A percentile compares a stretch with the other conserved stretches of the same genome.
phyloP scores from a whole-genome alignment of 768 basidiomycete genomes.

The Lentinula guzmanii region DNA sequence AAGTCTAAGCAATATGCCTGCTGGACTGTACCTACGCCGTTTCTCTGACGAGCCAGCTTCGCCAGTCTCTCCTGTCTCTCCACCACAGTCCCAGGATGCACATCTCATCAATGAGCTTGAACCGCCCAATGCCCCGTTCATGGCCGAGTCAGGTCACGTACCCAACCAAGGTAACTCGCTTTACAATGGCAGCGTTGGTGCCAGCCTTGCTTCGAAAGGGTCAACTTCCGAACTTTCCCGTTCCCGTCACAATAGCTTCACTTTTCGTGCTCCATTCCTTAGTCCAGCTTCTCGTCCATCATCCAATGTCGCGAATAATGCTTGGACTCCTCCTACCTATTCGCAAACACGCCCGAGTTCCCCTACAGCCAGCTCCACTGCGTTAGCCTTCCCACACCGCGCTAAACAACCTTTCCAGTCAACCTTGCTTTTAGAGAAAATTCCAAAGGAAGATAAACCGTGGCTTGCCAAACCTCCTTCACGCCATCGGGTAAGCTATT shows the following conservation, averaged over 20 bases:
- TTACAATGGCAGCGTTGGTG: not conserved
- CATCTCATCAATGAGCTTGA: not conserved
- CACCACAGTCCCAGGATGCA: not conserved
- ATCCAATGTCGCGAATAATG: conserved; percentile 26
- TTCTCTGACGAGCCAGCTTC: not conserved
- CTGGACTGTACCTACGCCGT: not conserved
- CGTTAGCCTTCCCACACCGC: conserved; percentile 20
- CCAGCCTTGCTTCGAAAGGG: not conserved
- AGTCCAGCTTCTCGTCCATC: conserved; percentile 62
- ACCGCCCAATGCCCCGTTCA: conserved; percentile 2
- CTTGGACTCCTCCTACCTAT: conserved; percentile 57
- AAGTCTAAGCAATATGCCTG: not conserved
- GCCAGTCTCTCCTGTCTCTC: not conserved
- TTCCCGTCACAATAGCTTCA: conserved; percentile 36
- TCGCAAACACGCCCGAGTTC: conserved; percentile 11
- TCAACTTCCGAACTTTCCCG: conserved; percentile 11
- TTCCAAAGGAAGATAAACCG: conserved; percentile 50
- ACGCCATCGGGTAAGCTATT: conserved; percentile 29
- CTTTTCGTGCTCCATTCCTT: conserved; percentile 66
- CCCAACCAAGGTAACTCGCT: not conserved
- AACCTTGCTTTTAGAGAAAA: conserved; percentile 46
- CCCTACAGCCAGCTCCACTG: not conserved
- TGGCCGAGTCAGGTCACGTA: not conserved
- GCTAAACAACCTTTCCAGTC: conserved; percentile 35
- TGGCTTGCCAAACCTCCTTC: conserved; percentile 44